phyloP scores from a whole-genome alignment of 768 basidiomycete genomes.

The Vararia minispora region DNA sequence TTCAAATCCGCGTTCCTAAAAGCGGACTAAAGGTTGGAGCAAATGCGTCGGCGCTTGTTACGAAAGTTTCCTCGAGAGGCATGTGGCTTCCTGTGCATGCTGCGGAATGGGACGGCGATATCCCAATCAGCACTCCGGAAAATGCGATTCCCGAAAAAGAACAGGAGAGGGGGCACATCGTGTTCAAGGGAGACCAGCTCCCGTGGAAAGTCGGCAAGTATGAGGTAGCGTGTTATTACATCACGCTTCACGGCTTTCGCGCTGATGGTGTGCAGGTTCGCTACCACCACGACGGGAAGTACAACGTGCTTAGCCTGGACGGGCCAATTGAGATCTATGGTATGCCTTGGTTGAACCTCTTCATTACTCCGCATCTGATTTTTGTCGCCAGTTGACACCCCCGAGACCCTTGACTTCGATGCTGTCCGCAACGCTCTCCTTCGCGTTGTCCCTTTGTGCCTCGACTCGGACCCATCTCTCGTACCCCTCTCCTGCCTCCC shows the following conservation, averaged over 20 bases:
- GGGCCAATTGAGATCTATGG: constrained; percentile 86
- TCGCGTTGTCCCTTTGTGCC: constrained; percentile 73
- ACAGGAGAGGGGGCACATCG: constrained; percentile 49
- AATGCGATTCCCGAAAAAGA: constrained; percentile 26
- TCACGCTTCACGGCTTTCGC: neutral
- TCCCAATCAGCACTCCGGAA: constrained; percentile 37
- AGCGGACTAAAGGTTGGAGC: constrained; percentile 56
- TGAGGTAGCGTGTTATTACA: constrained; percentile 41
- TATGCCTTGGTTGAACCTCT: constrained; percentile 33
- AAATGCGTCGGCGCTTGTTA: constrained; percentile 74
- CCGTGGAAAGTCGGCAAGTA: constrained; percentile 84
- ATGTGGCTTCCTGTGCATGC: constrained; percentile 89
- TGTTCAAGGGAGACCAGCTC: constrained; percentile 68
- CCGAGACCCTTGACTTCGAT: constrained; percentile 47
- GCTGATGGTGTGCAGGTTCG: constrained; percentile 38
- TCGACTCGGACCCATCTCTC: constrained; percentile 77
- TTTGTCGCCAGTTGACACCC: constrained; percentile 49
- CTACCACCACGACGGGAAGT: constrained; percentile 95
- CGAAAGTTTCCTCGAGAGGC: constrained; percentile 74
- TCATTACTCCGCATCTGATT: neutral
- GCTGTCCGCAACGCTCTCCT: constrained; percentile 57
- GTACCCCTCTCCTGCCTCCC: constrained; percentile 44
- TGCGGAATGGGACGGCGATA: constrained; percentile 90
- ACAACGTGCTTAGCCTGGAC: constrained; percentile 85
- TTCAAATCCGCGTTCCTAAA: neutral